These are phyloP conservation scores for Chaetomiaceae sp. DNA, from an alignment of 2,329 filamentous ascomycete species.

Conservation along the genomic window DNA sequence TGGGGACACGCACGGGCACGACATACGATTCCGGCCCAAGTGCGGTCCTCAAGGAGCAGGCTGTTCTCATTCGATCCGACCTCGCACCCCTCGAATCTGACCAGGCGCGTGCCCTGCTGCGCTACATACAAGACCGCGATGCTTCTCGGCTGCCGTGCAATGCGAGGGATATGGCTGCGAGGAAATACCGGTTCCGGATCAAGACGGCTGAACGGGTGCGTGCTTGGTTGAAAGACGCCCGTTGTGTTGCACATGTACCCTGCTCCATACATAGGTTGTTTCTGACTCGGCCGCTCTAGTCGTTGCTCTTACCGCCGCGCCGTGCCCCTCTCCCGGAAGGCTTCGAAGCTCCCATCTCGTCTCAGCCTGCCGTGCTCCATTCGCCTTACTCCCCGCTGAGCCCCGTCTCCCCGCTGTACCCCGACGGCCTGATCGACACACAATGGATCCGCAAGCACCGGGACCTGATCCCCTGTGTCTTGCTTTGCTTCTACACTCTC, in stretches of 20 bases:
- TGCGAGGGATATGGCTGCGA: conserved; percentile 45
- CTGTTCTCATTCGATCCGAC: conserved; percentile 64
- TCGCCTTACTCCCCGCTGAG: conserved; percentile 89
- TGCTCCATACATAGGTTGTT: not conserved
- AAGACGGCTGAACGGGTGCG: conserved; percentile 76
- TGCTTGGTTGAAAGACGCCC: conserved; percentile 26
- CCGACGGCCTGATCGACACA: conserved; percentile 79
- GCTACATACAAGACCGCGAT: conserved; percentile 63
- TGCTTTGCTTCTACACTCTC: conserved; percentile 76
- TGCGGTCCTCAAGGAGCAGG: conserved; percentile 53
- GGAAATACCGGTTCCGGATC: conserved; percentile 61
- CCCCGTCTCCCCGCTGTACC: conserved; percentile 76
- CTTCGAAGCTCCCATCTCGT: conserved; percentile 43
- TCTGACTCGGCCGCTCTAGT: conserved; percentile 37
- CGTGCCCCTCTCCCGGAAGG: conserved; percentile 51
- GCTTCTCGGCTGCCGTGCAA: conserved; percentile 64
- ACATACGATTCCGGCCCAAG: conserved; percentile 41
- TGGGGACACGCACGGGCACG: conserved; percentile 58
- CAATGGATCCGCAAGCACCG: conserved; percentile 89
- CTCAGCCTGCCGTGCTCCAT: conserved; percentile 60
- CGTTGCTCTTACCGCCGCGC: conserved; percentile 54
- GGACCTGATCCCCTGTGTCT: conserved; percentile 71
- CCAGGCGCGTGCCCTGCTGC: conserved; percentile 60
- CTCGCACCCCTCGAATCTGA: conserved; percentile 61
- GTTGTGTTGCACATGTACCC: no score